A percentile compares a stretch with the other conserved stretches of the same genome.
Conservation (phyloP, 1,284 basidiomycete genomes). For the Hymenochaete sp. region DNA sequence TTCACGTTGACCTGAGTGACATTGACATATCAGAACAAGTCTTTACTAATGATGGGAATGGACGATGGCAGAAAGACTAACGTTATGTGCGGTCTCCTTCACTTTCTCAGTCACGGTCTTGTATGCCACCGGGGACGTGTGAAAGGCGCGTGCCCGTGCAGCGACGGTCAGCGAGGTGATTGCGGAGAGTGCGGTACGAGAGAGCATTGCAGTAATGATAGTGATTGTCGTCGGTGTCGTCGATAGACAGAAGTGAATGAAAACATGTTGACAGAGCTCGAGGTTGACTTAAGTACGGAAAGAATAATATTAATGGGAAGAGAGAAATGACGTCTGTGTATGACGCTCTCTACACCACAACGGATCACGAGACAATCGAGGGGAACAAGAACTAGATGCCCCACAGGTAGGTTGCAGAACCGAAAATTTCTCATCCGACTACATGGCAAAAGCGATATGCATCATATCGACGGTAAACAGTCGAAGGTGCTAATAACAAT, state of each 20-base stretch:
- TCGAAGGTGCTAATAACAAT: neutral
- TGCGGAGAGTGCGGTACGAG: slow-evolving; percentile 9
- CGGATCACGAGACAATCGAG: too few relatives aligned
- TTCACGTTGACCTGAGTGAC: slow-evolving; percentile 48
- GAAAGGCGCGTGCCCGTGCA: slow-evolving; percentile 31
- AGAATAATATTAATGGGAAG: too few relatives aligned
- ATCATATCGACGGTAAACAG: too few relatives aligned
- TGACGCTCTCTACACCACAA: too few relatives aligned
- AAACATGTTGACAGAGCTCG: neutral
- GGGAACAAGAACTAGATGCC: too few relatives aligned
- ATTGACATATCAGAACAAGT: neutral
- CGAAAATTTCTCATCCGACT: too few relatives aligned
- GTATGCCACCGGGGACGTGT: slow-evolving; percentile 36
- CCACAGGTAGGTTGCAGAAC: too few relatives aligned
- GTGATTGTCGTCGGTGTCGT: neutral
- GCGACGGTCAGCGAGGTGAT: slow-evolving; percentile 20
- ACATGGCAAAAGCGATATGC: too few relatives aligned
- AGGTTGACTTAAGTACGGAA: neutral
- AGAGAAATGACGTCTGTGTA: slow-evolving; percentile 9
- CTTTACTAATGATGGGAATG: neutral
- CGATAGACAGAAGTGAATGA: neutral
- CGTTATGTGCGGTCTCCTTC: slow-evolving; percentile 51
- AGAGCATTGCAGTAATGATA: slow-evolving; percentile 24
- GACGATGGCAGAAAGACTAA: slow-evolving; percentile 23
- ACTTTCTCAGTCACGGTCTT: slow-evolving; percentile 57